Percentiles rank a stretch among this genome's conserved stretches.
phyloP scores from a whole-genome alignment of 2,329 filamentous ascomycete genomes.

The Westerdykella aurantiaca region DNA sequence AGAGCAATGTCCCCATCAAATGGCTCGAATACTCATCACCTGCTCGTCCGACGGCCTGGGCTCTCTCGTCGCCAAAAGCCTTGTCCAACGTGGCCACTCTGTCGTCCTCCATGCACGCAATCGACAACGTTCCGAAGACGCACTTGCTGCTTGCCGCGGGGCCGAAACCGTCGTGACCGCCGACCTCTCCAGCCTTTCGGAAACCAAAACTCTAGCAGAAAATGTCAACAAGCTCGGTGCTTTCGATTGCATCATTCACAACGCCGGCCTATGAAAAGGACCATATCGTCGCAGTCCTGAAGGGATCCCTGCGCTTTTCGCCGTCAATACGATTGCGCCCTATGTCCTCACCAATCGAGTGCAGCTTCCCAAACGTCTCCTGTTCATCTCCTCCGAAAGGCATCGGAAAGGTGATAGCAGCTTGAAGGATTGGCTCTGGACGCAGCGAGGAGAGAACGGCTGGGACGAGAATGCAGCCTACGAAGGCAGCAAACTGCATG shows the following conservation, averaged over 20 bases:
- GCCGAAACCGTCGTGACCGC: slow-evolving; percentile 49
- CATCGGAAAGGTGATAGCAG: slow-evolving; percentile 46
- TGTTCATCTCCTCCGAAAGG: slow-evolving; percentile 50
- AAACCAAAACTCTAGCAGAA: slow-evolving; percentile 48
- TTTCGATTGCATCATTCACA: too few relatives aligned
- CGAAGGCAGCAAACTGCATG: slow-evolving; percentile 41
- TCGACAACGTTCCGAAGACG: slow-evolving; percentile 48
- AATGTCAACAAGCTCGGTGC: slow-evolving; percentile 46
- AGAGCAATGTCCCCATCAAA: too few relatives aligned
- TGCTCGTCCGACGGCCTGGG: slow-evolving; percentile 56
- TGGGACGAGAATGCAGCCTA: slow-evolving; percentile 43
- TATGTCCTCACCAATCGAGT: slow-evolving; percentile 48
- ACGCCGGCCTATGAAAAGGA: too few relatives aligned
- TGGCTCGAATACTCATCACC: slow-evolving; percentile 52
- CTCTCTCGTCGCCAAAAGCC: slow-evolving; percentile 45
- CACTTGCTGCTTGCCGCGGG: slow-evolving; percentile 44
- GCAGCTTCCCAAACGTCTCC: slow-evolving; percentile 41
- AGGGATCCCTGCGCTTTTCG: too few relatives aligned
- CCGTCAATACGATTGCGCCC: too few relatives aligned
- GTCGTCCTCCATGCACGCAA: slow-evolving; percentile 55
- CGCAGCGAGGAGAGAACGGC: slow-evolving; percentile 28
- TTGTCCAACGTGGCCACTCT: slow-evolving; percentile 49
- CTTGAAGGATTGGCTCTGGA: slow-evolving; percentile 39
- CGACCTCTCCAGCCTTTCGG: slow-evolving; percentile 49
- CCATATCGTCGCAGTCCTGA: too few relatives aligned